Conservation (phyloP, 1,284 basidiomycete species). For the Boletus subluridellus region DNA sequence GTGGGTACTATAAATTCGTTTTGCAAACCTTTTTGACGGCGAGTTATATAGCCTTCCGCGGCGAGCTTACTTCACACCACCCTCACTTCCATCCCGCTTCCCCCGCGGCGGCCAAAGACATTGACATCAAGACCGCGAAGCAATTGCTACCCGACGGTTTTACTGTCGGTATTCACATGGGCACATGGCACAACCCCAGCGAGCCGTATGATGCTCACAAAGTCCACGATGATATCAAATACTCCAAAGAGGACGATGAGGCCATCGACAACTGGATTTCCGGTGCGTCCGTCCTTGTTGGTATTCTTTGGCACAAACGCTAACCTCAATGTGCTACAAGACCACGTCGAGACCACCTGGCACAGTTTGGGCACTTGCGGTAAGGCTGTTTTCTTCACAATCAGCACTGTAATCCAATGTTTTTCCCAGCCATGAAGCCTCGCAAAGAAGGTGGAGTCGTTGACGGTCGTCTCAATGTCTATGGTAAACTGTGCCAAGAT, state of each 20-base stretch:
- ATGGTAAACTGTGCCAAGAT: conserved; percentile 33
- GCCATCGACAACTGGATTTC: conserved; percentile 69
- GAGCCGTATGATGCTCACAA: conserved; percentile 54
- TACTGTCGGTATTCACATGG: conserved; percentile 73
- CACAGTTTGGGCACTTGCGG: conserved; percentile 57
- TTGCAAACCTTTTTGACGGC: background rate
- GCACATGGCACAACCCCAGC: conserved; percentile 59
- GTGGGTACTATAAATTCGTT: conserved; percentile 30
- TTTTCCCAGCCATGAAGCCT: conserved; percentile 62
- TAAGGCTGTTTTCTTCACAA: background rate
- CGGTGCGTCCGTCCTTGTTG: conserved; percentile 18
- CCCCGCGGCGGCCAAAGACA: conserved; percentile 55
- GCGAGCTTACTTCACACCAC: conserved; percentile 68
- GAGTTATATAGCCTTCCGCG: conserved; percentile 52
- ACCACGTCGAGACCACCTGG: conserved; percentile 76
- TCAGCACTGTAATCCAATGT: background rate
- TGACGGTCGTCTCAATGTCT: conserved; percentile 68
- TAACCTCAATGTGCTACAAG: conserved; percentile 18
- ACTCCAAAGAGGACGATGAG: conserved; percentile 61
- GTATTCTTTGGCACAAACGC: background rate
- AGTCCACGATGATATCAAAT: conserved; percentile 62
- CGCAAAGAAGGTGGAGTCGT: conserved; percentile 73
- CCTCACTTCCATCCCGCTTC: conserved; percentile 71
- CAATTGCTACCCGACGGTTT: conserved; percentile 57
- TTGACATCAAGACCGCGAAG: conserved; percentile 67